Evolutionary conservation across 169 alveolate genomes (phyloP), one percentile per base, ranked within the genome.

Genomic region (Condylostoma magnum): DNA sequence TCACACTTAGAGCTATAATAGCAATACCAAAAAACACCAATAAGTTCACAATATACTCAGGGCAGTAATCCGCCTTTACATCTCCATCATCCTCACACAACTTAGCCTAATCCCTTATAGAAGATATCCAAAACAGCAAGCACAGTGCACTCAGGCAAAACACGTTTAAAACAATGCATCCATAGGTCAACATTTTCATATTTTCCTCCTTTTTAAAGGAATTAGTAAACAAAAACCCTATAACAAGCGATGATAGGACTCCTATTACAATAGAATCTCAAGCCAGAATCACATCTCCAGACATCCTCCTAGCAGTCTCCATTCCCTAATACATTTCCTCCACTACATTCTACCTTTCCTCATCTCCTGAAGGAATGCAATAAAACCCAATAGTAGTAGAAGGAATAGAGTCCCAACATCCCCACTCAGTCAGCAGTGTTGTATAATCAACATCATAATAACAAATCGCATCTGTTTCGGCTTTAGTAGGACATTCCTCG

Each of bases 401-500:
- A 18, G 55, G 55, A 30, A n/a, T n/a, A 30, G 58, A 36, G 27
- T 60, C 58, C 72, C 72, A 60, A 27, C 72, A 60, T 2, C 57
- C 57, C 3, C 51, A 55, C 12, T 22, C 33, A 18, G 27, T 60
- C 8, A 60, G 22, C 28, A 18, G n/a, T 60, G 31, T 60, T 2
- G 20, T 60, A 37, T 60, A 36, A 22, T 60, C 57, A 10, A 30
- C 15, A 30, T 34, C 72, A 41, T 60, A 60, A 3, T 37, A 38
- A 27, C 72, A 60, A 8, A 60, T 33, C 18, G 57, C 34, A 8
- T 20, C 50, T 28, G 10, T 34, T 18, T 34, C 27, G 3, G 20
- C 58, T 34, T 33, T 12, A 20, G 27, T 38, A 18, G 85, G 85
- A 38, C 85, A 78, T 41, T 71, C 22, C 18, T 53, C 28, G 4